phyloP scores from a whole-genome alignment of 345 rosid genomes.

The Lepidium didymum region DNA sequence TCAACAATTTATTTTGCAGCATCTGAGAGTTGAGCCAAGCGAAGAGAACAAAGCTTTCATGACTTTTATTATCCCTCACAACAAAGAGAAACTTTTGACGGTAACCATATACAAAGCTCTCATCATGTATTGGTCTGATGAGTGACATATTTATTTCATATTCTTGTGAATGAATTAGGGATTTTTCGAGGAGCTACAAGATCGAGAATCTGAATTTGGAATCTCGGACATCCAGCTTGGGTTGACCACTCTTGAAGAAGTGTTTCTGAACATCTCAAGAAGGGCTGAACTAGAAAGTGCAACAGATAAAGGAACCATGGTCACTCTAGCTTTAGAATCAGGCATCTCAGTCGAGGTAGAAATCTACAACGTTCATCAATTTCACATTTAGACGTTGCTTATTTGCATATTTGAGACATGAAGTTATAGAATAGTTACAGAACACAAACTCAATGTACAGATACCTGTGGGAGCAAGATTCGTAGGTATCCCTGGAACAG shows the following conservation, averaged over 20 bases:
- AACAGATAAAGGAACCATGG: conserved; percentile 59
- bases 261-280: conserved; percentile 79
- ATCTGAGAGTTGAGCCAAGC: conserved; percentile 50
- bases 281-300: conserved; percentile 90
- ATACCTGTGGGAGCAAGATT: conserved; percentile 79
- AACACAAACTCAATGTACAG: conserved; percentile 28
- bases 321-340: conserved; percentile 53
- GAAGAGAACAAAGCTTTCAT: conserved; percentile 70
- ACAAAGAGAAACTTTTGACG: conserved; percentile 54
- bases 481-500: conserved; percentile 74
- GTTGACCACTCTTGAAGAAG: conserved; percentile 88
- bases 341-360: conserved; percentile 59
- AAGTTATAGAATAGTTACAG: not conserved
- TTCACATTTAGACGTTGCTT: not conserved
- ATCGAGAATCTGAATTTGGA: conserved; percentile 51
- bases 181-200: conserved; percentile 65
- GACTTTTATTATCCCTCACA: conserved; percentile 82
- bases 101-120: conserved; percentile 32
- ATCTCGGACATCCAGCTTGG: conserved; percentile 82
- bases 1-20: conserved; percentile 34
- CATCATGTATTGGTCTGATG: not conserved
- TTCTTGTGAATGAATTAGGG: conserved; percentile 26
- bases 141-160: not conserved
- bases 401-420: not conserved
- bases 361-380: not conserved